Percentiles rank a stretch among this genome's conserved stretches.
These are phyloP conservation scores for Pyrenochaeta sp. DNA, from an alignment of 2,329 filamentous ascomycete species.

Conservation along the genomic window DNA sequence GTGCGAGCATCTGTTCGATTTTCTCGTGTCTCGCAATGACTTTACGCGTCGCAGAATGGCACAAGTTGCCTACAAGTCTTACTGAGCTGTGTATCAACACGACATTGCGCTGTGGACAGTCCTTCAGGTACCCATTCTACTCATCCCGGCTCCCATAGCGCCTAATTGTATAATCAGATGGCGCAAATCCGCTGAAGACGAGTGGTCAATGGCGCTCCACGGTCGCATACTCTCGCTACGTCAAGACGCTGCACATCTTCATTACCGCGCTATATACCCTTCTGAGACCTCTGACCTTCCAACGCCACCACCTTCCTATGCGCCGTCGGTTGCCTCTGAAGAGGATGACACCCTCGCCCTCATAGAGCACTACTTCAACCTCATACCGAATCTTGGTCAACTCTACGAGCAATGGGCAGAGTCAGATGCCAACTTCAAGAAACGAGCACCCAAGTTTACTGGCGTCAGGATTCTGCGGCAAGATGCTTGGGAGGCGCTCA, in stretches of 20 bases:
- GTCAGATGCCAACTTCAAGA: conserved; percentile 86
- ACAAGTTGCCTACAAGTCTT: conserved; percentile 81
- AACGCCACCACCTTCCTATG: conserved; percentile 51
- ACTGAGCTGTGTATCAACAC: conserved; percentile 94
- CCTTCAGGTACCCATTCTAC: conserved; percentile 69
- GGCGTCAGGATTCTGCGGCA: conserved; percentile 93
- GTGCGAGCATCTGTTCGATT: neutral
- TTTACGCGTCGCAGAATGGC: conserved; percentile 76
- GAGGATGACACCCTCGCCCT: conserved; percentile 79
- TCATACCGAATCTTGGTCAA: conserved; percentile 75
- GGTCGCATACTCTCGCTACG: conserved; percentile 85
- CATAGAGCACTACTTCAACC: conserved; percentile 85
- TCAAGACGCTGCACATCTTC: conserved; percentile 79
- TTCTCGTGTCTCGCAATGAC: conserved; percentile 44
- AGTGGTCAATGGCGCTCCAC: conserved; percentile 89
- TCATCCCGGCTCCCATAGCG: neutral
- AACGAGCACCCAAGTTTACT: conserved; percentile 84
- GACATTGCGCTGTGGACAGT: conserved; percentile 92
- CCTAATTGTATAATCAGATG: conserved; percentile 65
- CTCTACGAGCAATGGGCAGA: conserved; percentile 89
- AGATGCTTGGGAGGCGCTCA: conserved; percentile 92
- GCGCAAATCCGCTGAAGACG: conserved; percentile 79
- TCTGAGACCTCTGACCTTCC: conserved; percentile 42
- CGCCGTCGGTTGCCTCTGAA: conserved; percentile 38
- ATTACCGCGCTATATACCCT: conserved; percentile 78